A percentile compares a stretch with the other conserved stretches of the same genome.
These are phyloP conservation scores for Penicillium verrucosum DNA, from an alignment of 2,329 filamentous ascomycete genomes.

Conservation along the genomic window DNA sequence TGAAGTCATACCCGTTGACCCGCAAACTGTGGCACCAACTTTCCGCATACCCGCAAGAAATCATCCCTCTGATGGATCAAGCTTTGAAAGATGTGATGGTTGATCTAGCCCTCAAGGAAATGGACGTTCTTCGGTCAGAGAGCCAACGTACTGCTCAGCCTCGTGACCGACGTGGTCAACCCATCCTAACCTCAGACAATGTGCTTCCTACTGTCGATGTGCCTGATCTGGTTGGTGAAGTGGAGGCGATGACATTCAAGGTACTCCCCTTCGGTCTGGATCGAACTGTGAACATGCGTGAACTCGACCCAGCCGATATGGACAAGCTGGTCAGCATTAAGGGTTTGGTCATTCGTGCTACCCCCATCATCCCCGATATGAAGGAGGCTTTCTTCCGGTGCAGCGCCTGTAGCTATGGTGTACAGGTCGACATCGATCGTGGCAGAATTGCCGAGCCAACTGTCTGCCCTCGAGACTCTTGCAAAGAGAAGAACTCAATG, in stretches of 20 bases:
- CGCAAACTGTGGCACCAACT: slow-evolving; percentile 93
- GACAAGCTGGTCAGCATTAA: slow-evolving; percentile 95
- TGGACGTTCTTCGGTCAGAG: slow-evolving; percentile 63
- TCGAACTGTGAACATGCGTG: slow-evolving; percentile 81
- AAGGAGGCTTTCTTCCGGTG: slow-evolving; percentile 98
- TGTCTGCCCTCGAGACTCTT: slow-evolving; percentile 77
- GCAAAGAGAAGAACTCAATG: slow-evolving; percentile 89
- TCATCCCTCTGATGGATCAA: slow-evolving; percentile 95
- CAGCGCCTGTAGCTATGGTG: slow-evolving; percentile 84
- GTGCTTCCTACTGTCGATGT: slow-evolving; percentile 42
- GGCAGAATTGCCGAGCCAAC: slow-evolving; percentile 96
- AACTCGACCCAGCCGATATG: slow-evolving; percentile 92
- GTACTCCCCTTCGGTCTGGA: slow-evolving; percentile 88
- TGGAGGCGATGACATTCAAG: slow-evolving; percentile 75
- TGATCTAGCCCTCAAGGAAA: slow-evolving; percentile 78
- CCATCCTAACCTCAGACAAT: slow-evolving; percentile 24
- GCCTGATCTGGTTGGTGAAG: slow-evolving; percentile 71
- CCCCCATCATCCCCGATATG: slow-evolving; percentile 97
- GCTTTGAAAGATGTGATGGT: slow-evolving; percentile 90
- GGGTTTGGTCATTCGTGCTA: slow-evolving; percentile 91
- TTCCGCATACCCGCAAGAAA: slow-evolving; percentile 91
- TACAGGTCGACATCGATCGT: slow-evolving; percentile 87
- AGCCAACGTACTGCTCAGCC: slow-evolving; percentile 38
- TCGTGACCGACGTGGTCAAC: slow-evolving; percentile 22
- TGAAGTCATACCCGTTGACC: slow-evolving; percentile 90